Evolutionary conservation across 768 basidiomycete species (phyloP).

Genomic region (Pleurotus citrinopileatus): DNA sequence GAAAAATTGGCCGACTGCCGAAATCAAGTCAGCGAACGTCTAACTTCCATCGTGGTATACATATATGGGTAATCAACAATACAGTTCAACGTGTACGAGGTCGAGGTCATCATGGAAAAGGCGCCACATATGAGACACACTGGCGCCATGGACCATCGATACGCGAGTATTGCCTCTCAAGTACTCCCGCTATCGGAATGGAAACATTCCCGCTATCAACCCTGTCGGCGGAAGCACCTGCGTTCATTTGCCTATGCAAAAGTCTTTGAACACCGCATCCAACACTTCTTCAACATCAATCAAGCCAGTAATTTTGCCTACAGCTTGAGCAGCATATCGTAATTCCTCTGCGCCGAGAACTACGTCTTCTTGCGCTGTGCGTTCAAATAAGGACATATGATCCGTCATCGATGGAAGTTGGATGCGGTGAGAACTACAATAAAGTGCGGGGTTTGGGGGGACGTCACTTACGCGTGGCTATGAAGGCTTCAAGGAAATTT

Average conservation of each 20-base stretch:
- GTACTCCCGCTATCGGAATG: not conserved
- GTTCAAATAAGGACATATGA: not conserved
- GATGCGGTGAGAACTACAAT: not conserved
- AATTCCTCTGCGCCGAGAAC: slow-evolving; percentile 86
- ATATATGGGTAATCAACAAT: not conserved
- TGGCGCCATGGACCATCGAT: no score
- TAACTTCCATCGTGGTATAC: not conserved
- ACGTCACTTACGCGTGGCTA: slow-evolving; percentile 37
- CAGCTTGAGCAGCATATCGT: slow-evolving; percentile 77
- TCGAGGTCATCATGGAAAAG: not conserved
- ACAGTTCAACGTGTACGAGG: not conserved
- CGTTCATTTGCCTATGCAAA: slow-evolving; percentile 82
- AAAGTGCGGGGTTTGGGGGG: not conserved
- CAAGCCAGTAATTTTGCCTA: slow-evolving; percentile 81
- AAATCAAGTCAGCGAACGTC: not conserved
- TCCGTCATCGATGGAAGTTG: not conserved
- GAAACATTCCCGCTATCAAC: not conserved
- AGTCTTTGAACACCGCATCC: slow-evolving; percentile 79
- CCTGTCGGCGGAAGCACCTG: not conserved
- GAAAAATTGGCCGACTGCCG: no score
- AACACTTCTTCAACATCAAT: slow-evolving; percentile 84
- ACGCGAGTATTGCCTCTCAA: no score
- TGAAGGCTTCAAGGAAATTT: slow-evolving; percentile 59
- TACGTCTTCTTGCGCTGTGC: slow-evolving; percentile 60
- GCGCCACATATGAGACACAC: no score